Conservation (phyloP, 257 asterid species). For the Gentiana straminea region DNA sequence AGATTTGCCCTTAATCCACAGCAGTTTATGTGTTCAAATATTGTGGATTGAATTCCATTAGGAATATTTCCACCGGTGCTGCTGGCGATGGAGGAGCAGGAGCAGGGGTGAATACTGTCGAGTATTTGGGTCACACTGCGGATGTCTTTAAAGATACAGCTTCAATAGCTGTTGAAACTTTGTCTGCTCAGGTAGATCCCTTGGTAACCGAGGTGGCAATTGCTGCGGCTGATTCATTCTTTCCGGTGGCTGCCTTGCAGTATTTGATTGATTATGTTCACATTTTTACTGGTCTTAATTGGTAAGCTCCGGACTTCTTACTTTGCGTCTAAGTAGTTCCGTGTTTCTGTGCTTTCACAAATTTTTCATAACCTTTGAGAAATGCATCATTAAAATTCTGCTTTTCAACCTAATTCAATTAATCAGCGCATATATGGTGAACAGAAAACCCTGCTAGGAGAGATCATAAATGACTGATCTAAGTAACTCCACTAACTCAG, state of each 20-base stretch:
- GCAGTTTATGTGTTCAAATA: slow-evolving; percentile 21
- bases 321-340: no score
- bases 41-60: slow-evolving; percentile 23
- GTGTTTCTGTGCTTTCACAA: no score
- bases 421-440: no score
- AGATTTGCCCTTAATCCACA: slow-evolving; percentile 15
- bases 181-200: slow-evolving; percentile 47
- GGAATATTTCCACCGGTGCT: slow-evolving; percentile 54
- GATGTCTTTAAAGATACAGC: slow-evolving; percentile 45
- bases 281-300: slow-evolving; percentile 43
- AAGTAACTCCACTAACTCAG: no score
- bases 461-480: no score
- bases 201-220: slow-evolving; percentile 57
- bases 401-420: no score
- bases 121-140: slow-evolving; percentile 44
- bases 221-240: slow-evolving; percentile 78
- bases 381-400: no score
- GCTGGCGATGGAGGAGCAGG: slow-evolving; percentile 24
- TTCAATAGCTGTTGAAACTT: slow-evolving; percentile 41
- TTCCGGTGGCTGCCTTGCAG: slow-evolving; percentile 73
- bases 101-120: slow-evolving; percentile 36
- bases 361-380: no score
- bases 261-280: slow-evolving; percentile 74
- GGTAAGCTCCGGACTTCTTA: slow-evolving; percentile 30
- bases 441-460: no score